Conservation (phyloP, 2,329 filamentous ascomycete genomes). For the Phyllosticta citribraziliensis region DNA sequence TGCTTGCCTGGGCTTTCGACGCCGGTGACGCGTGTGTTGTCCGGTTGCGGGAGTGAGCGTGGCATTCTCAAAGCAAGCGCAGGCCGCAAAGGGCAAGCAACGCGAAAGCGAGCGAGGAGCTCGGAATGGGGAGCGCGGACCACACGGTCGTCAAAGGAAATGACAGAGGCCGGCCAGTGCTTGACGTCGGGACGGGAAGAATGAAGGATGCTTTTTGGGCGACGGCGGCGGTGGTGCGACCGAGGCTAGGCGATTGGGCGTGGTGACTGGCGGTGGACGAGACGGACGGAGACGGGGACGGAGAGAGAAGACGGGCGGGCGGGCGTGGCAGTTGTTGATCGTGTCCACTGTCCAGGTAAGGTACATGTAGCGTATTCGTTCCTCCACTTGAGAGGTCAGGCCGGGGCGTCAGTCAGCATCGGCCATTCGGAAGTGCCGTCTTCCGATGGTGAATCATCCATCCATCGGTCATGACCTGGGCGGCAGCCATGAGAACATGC, state of each 20-base stretch:
- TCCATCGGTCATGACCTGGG: no score
- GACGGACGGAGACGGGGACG: background rate
- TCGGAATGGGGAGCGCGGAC: background rate
- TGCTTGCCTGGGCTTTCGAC: background rate
- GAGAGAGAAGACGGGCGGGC: background rate
- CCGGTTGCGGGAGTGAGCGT: background rate
- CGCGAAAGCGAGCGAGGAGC: background rate
- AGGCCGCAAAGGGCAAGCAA: background rate
- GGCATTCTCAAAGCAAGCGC: background rate
- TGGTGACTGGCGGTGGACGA: background rate
- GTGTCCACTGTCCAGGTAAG: background rate
- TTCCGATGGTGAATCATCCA: no score
- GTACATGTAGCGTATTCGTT: background rate
- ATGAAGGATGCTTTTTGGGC: background rate
- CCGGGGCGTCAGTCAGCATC: no score
- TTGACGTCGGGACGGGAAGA: background rate
- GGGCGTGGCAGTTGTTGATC: background rate
- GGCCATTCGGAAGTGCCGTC: no score
- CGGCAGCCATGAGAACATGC: no score
- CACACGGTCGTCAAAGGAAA: background rate
- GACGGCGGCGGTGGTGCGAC: background rate
- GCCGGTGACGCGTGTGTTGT: background rate
- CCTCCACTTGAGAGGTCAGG: background rate
- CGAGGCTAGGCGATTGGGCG: background rate
- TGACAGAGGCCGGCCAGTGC: background rate